These are phyloP conservation scores for Simmondsia chinensis DNA, from an alignment of 148 eudicot genomes.

Conservation along the genomic window DNA sequence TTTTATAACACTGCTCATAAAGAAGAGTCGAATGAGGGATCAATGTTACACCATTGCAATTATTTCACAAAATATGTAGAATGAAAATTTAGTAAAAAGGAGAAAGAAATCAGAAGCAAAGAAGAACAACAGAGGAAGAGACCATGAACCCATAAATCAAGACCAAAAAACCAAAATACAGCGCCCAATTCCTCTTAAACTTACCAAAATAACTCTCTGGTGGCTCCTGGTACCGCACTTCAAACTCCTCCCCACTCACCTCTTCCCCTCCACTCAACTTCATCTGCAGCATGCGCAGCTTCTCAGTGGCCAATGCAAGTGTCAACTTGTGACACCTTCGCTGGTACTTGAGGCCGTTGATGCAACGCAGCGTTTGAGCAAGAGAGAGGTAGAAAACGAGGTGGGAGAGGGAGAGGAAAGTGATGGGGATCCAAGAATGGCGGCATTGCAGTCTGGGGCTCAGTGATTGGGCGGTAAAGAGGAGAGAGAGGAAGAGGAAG, in stretches of 20 bases:
- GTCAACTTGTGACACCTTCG: conserved; percentile 54
- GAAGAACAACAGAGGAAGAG: conserved; percentile 86
- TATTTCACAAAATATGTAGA: too few species aligned
- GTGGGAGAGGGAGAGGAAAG: conserved; percentile 57
- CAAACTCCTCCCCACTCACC: conserved; percentile 49
- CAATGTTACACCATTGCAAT: too few species aligned
- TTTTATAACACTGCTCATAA: too few species aligned
- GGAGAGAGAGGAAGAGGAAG: conserved; percentile 57
- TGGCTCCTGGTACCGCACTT: conserved; percentile 86
- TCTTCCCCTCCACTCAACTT: conserved; percentile 14
- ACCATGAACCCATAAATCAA: conserved; percentile 78
- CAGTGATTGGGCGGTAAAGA: conserved; percentile 40
- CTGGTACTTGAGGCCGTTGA: conserved; percentile 39
- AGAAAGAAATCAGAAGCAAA: conserved; percentile 40
- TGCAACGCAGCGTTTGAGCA: conserved; percentile 85
- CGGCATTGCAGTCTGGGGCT: conserved; percentile 65
- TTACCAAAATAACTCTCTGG: conserved; percentile 93
- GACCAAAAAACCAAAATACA: conserved; percentile 92
- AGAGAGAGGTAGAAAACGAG: conserved; percentile 86
- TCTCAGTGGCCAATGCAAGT: conserved; percentile 78
- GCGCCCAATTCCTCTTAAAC: conserved; percentile 96
- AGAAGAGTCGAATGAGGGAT: too few species aligned
- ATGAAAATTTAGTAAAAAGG: too few species aligned
- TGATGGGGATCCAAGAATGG: conserved; percentile 86
- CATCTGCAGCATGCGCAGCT: conserved; percentile 51